A percentile compares a stretch with the other conserved stretches of the same genome.
Conservation (phyloP, 169 alveolate genomes). For the Neospora caninum region DNA sequence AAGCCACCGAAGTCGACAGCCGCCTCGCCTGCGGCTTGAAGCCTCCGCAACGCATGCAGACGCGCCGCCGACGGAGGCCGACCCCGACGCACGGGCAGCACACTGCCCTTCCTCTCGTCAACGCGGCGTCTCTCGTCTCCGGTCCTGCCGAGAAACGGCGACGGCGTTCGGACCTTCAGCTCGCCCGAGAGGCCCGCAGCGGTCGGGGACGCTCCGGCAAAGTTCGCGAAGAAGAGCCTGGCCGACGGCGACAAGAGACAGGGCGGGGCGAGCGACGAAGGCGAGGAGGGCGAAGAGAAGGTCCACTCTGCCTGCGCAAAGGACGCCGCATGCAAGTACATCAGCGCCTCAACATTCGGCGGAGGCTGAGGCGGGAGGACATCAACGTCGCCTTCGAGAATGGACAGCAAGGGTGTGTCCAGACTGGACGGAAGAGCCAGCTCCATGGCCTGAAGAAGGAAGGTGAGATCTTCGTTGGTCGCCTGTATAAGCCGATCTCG, state of each 20-base stretch:
- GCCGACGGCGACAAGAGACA: neutral
- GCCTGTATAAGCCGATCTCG: neutral
- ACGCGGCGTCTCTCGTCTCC: neutral
- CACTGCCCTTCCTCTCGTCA: neutral
- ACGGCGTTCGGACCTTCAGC: neutral
- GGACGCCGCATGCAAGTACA: neutral
- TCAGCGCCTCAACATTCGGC: conserved; percentile 1
- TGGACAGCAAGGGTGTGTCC: conserved; percentile 1
- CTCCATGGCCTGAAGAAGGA: conserved; percentile 37
- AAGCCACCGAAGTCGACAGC: neutral
- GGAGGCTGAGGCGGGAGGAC: neutral
- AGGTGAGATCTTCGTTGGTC: neutral
- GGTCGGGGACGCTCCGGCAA: neutral
- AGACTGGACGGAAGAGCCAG: neutral
- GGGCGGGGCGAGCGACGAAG: neutral
- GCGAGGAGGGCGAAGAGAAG: neutral
- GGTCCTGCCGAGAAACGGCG: neutral
- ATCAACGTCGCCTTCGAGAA: conserved; percentile 20
- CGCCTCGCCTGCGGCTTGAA: neutral
- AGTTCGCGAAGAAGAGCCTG: neutral
- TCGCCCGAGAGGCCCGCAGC: neutral
- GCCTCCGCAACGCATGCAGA: neutral
- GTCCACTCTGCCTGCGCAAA: neutral
- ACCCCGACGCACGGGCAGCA: neutral
- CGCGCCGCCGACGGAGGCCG: neutral